Evolutionary conservation across 78 protist species (phyloP).

Genomic region (Protostelium mycophagum): DNA sequence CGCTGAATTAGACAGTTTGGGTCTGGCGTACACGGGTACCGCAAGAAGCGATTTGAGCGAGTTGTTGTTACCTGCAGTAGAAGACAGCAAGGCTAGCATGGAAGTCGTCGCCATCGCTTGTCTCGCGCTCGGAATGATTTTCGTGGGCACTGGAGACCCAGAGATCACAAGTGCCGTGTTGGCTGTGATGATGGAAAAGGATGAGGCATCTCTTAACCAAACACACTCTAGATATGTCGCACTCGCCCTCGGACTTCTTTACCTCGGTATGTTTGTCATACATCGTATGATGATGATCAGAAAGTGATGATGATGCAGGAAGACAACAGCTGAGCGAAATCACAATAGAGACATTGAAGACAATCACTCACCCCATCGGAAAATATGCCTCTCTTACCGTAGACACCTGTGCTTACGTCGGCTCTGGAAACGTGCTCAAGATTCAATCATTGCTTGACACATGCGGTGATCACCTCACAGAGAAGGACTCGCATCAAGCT

Average conservation of each 20-base stretch:
- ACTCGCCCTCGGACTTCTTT: slow-evolving; percentile 79
- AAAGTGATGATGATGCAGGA: slow-evolving; percentile 9
- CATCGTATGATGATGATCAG: slow-evolving; percentile 2
- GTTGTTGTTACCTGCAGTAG: slow-evolving; percentile 50
- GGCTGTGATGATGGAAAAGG: slow-evolving; percentile 40
- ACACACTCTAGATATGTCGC: slow-evolving; percentile 49
- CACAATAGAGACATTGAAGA: slow-evolving; percentile 71
- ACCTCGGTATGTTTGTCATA: too few relatives aligned
- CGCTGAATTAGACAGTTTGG: slow-evolving; percentile 19
- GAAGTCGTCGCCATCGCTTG: slow-evolving; percentile 81
- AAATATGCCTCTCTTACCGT: slow-evolving; percentile 64
- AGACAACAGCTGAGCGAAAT: slow-evolving; percentile 75
- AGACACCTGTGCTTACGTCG: slow-evolving; percentile 94
- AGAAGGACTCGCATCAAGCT: slow-evolving; percentile 49
- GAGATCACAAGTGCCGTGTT: slow-evolving; percentile 62
- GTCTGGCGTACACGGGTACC: slow-evolving; percentile 81
- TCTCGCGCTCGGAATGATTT: slow-evolving; percentile 85
- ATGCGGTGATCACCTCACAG: slow-evolving; percentile 69
- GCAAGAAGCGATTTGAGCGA: slow-evolving; percentile 44
- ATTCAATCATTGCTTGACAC: slow-evolving; percentile 80
- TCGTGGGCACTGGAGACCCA: slow-evolving; percentile 83
- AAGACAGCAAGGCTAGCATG: slow-evolving; percentile 57
- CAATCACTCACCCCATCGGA: slow-evolving; percentile 47
- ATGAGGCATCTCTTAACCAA: slow-evolving; percentile 9
- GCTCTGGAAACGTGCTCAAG: slow-evolving; percentile 96